These are phyloP conservation scores for Xenoacremonium recifei DNA, from an alignment of 2,329 filamentous ascomycete species.

Conservation along the genomic window DNA sequence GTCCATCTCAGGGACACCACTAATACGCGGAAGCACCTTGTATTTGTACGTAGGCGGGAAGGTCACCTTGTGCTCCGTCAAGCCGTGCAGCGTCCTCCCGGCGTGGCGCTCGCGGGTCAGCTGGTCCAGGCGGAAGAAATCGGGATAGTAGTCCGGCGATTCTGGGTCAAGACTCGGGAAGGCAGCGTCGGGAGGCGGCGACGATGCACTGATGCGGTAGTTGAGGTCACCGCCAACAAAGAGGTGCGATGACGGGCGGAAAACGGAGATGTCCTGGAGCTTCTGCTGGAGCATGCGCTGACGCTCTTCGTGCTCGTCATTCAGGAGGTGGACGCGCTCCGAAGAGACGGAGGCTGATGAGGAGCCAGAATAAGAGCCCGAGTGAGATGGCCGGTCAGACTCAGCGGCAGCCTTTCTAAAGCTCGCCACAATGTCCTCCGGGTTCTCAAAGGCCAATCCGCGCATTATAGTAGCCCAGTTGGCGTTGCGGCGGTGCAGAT, in stretches of 20 bases:
- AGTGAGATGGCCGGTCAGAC: not conserved
- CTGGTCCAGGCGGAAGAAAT: constrained; percentile 75
- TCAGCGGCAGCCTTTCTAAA: constrained; percentile 3
- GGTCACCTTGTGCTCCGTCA: constrained; percentile 69
- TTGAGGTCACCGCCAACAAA: constrained; percentile 93
- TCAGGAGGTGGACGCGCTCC: constrained; percentile 33
- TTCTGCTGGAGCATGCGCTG: constrained; percentile 38
- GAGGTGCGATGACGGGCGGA: constrained; percentile 70
- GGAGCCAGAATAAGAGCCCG: not conserved
- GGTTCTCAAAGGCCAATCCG: constrained; percentile 71
- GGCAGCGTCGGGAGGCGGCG: constrained; percentile 58
- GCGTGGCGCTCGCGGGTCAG: constrained; percentile 68
- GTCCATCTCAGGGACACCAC: constrained; percentile 28
- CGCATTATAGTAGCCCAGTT: constrained; percentile 88
- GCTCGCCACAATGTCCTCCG: constrained; percentile 36
- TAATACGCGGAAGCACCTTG: constrained; percentile 38
- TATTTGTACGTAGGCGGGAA: constrained; percentile 98
- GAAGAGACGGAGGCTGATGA: constrained; percentile 23
- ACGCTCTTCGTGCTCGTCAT: constrained; percentile 33
- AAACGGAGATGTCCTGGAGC: constrained; percentile 64
- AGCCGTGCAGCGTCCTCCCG: constrained; percentile 72
- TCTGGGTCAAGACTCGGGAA: constrained; percentile 61
- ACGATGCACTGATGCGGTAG: constrained; percentile 75
- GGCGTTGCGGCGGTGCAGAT: constrained; percentile 70
- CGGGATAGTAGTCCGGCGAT: constrained; percentile 60